Evolutionary conservation across 768 basidiomycete genomes (phyloP).

Genomic region (Lactarius psammicola): DNA sequence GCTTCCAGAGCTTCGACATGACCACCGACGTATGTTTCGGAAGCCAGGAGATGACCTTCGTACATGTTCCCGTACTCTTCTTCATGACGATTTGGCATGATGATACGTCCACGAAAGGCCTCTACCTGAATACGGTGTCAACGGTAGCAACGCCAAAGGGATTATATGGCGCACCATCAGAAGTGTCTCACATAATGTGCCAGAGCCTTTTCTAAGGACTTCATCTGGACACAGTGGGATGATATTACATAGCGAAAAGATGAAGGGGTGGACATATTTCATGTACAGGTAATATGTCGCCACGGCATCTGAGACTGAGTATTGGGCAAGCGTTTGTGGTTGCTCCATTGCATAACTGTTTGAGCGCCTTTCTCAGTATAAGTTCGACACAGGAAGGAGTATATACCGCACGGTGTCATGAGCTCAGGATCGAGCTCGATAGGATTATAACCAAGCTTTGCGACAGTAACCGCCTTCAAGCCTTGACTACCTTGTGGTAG

Average conservation of each 20-base stretch:
- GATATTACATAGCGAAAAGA: constrained; percentile 98
- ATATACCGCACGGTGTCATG: constrained; percentile 89
- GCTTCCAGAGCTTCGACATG: constrained; percentile 99
- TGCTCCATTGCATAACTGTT: constrained; percentile 92
- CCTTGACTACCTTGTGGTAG: constrained; percentile 98
- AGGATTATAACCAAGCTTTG: constrained; percentile 95
- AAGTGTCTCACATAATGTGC: constrained; percentile 95
- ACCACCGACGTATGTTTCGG: constrained; percentile 98
- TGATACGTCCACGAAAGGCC: constrained; percentile 86
- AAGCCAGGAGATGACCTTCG: constrained; percentile 93
- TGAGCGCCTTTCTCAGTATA: not conserved
- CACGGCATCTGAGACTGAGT: constrained; percentile 99
- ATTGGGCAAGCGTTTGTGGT: constrained; percentile 91
- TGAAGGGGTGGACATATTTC: constrained; percentile 99
- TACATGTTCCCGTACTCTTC: constrained; percentile 90
- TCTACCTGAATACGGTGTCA: constrained; percentile 65
- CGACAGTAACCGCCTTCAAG: constrained; percentile 94
- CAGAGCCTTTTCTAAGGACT: constrained; percentile 91
- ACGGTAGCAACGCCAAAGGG: not conserved
- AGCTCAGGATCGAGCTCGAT: constrained; percentile 97
- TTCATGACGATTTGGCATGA: constrained; percentile 98
- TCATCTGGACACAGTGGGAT: constrained; percentile 97
- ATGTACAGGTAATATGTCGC: constrained; percentile 99
- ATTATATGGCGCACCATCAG: constrained; percentile 73
- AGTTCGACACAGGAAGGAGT: not conserved